These are phyloP conservation scores for Clitopilus passeckerianus DNA, from an alignment of 768 basidiomycete genomes.

Conservation along the genomic window DNA sequence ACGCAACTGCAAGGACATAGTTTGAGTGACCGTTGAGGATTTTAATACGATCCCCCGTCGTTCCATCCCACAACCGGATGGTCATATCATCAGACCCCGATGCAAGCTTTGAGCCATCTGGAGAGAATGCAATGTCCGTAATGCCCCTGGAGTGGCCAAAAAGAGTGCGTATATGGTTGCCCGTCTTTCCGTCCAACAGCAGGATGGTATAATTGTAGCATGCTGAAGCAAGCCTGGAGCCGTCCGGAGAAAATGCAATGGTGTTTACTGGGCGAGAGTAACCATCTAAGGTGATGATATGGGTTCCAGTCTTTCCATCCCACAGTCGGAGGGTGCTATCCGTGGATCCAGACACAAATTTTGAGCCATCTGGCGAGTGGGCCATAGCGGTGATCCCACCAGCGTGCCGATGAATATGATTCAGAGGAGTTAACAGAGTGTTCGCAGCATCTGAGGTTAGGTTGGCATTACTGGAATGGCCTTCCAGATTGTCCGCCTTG, in stretches of 20 bases:
- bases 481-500: background rate
- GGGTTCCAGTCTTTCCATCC: too few species aligned
- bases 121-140: constrained; percentile 7
- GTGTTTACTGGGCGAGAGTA: too few species aligned
- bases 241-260: constrained; percentile 11
- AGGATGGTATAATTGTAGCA: constrained; percentile 7
- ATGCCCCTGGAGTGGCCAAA: constrained; percentile 5
- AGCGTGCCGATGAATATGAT: too few species aligned
- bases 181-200: constrained; percentile 12
- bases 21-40: background rate
- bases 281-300: too few species aligned
- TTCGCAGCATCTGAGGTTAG: background rate
- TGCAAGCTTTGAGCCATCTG: constrained; percentile 8
- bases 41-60: background rate
- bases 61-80: constrained; percentile 9
- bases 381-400: too few species aligned
- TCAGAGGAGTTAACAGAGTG: too few species aligned
- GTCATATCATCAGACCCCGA: constrained; percentile 10
- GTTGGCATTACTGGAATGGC: background rate
- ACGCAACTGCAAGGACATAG: background rate
- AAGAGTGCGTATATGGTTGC: background rate
- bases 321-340: too few species aligned
- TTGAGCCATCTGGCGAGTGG: too few species aligned
- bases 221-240: constrained; percentile 8
- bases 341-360: too few species aligned